Evolutionary conservation across 2,329 filamentous ascomycete species (phyloP), one percentile per base, ranked within the genome.

Genomic region (Gliomastix tumulicola): DNA sequence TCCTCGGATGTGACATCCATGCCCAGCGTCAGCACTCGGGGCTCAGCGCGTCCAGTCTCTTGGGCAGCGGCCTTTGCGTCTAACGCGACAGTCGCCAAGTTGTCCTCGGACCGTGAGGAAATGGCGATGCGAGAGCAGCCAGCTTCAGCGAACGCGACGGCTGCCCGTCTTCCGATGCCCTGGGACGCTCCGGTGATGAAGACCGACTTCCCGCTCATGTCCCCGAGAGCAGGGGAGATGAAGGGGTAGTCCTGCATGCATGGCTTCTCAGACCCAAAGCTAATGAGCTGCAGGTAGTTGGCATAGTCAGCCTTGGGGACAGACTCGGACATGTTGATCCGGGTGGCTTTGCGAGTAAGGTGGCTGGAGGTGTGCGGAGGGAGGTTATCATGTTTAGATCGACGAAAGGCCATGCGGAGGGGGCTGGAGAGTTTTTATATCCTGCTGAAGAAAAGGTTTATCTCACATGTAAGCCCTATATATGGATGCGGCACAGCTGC

Each of bases 131-230:
- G 50, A 0, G 65, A 62, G 13, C 67, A 70, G 3, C 71, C 69
- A 3, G 75, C 74, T 41, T 56, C 59, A 8, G 75, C 76, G 46
- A 69, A 81, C 5, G 69, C 65, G 15, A 72, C 48, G 1, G 73
- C 73, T 3, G 67, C 71, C 7, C 67, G 62, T 3, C 59, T 59
- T 3, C 77, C 76, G 18, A 78, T 65, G 9, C 74, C 73, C 25
- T 65, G 66, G 3, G 67, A 71, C 0, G 68, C 74, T 6, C 76
- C 76, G 1, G 66, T 74, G 37, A 80, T 67, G 38, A 82, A 62
- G 27, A 66, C 53, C 1, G 54, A 49, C 25, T 60, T 61, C 3
- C 57, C 56, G 0, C 44, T 21, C 17, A 69, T 58, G 41, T 66
- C 45, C n/a, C 49, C 45, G n/a, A 60, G 56, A 5, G 48, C 43